phyloP scores from a whole-genome alignment of 2,329 filamentous ascomycete species.

The Colletotrichum tabaci region DNA sequence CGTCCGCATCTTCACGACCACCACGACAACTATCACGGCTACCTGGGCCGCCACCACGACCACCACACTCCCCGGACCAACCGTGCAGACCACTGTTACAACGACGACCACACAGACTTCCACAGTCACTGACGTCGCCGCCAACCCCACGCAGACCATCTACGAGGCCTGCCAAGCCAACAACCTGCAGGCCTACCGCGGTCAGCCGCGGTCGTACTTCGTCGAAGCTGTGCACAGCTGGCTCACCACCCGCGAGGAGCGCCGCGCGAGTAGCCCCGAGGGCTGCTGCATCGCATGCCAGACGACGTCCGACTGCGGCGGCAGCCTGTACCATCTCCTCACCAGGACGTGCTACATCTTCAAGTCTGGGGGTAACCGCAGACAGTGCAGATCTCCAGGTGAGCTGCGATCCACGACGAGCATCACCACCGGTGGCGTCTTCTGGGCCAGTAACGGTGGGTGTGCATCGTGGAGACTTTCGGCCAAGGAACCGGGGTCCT shows the following conservation, averaged over 20 bases:
- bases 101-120: constrained; percentile 19
- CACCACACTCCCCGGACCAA: constrained; percentile 8
- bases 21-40: constrained; percentile 15
- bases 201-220: constrained; percentile 17
- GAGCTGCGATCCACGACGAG: constrained; percentile 16
- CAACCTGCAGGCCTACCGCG: constrained; percentile 19
- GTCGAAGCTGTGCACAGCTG: constrained; percentile 22
- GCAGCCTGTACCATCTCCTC: constrained; percentile 25
- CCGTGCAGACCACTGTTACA: not conserved
- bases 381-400: constrained; percentile 3
- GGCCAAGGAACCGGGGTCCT: not conserved
- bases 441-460: constrained; percentile 33
- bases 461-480: constrained; percentile 31
- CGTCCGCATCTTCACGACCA: constrained; percentile 28
- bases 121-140: constrained; percentile 5
- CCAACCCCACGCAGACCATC: constrained; percentile 28
- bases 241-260: constrained; percentile 7
- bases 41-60: constrained; percentile 21
- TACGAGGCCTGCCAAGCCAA: constrained; percentile 34
- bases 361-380: not conserved
- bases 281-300: constrained; percentile 36
- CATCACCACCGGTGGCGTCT: not conserved
- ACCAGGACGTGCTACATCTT: constrained; percentile 23
- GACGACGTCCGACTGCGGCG: constrained; percentile 14
- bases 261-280: not conserved